These are phyloP conservation scores for Aspergillus thermomutatus DNA, from an alignment of 2,329 filamentous ascomycete genomes.

Conservation along the genomic window DNA sequence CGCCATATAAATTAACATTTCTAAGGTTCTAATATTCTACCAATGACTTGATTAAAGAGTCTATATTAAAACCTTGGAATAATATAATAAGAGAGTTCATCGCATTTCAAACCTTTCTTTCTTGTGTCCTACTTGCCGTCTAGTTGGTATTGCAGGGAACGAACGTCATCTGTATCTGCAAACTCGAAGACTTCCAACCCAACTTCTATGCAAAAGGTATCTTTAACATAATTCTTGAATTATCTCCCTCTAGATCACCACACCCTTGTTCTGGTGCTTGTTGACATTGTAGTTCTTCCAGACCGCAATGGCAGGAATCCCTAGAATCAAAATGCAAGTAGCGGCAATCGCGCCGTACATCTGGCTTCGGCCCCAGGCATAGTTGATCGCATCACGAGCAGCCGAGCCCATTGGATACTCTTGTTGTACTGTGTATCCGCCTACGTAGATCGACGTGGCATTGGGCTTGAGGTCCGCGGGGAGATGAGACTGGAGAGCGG, in stretches of 20 bases:
- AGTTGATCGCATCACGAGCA: constrained; percentile 32
- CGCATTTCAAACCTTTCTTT: no score
- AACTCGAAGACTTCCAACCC: background rate
- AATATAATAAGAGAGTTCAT: no score
- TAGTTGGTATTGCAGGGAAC: no score
- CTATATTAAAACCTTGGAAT: no score
- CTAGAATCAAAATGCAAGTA: constrained; percentile 30
- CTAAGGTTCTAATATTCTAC: no score
- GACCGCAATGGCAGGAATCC: constrained; percentile 31
- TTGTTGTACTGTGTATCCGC: constrained; percentile 26
- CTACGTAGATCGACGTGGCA: constrained; percentile 21
- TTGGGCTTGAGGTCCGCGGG: constrained; percentile 32
- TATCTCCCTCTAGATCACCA: constrained; percentile 16
- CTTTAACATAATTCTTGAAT: background rate
- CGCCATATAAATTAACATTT: no score
- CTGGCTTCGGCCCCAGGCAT: constrained; percentile 39
- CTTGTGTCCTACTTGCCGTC: no score
- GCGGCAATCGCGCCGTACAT: constrained; percentile 34
- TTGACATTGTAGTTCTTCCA: constrained; percentile 41
- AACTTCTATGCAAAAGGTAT: background rate
- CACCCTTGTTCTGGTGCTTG: constrained; percentile 40
- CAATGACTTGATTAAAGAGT: no score
- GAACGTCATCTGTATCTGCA: no score
- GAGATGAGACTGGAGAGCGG: constrained; percentile 44
- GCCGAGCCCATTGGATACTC: constrained; percentile 28